Evolutionary conservation across 768 basidiomycete species (phyloP).

Genomic region (Boletus reticulatus): DNA sequence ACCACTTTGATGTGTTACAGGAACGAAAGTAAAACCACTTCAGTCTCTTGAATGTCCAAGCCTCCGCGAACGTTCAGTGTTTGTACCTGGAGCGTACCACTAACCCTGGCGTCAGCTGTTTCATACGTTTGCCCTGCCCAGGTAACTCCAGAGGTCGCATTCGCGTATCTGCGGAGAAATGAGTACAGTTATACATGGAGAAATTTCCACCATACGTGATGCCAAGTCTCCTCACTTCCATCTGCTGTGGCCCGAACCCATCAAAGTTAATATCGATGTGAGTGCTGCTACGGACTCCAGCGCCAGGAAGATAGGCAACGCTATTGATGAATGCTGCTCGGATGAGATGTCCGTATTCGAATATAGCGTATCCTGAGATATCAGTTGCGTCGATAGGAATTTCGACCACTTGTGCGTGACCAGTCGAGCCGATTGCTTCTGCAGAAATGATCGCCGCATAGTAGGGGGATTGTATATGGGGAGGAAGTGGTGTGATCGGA

Average conservation of each 20-base stretch:
- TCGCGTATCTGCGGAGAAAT: conserved; percentile 40
- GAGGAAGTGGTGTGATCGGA: conserved; percentile 46
- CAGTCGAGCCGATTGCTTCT: conserved; percentile 53
- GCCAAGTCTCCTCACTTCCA: conserved; percentile 47
- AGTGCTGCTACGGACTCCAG: conserved; percentile 35
- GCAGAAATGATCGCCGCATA: conserved; percentile 62
- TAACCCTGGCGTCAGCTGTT: conserved; percentile 42
- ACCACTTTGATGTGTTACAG: background rate
- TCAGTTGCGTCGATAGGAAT: conserved; percentile 44
- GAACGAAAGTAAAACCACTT: conserved; percentile 39
- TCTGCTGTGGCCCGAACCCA: conserved; percentile 20
- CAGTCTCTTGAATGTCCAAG: conserved; percentile 47
- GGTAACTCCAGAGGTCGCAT: conserved; percentile 47
- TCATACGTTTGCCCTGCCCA: conserved; percentile 64
- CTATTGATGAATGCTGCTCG: conserved; percentile 61
- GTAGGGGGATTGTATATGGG: conserved; percentile 66
- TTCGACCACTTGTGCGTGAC: conserved; percentile 43
- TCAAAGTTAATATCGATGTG: conserved; percentile 44
- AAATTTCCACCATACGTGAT: conserved; percentile 36
- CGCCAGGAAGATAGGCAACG: conserved; percentile 43
- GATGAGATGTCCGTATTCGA: conserved; percentile 41
- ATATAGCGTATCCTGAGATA: conserved; percentile 63
- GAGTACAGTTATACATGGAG: background rate
- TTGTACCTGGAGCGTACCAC: conserved; percentile 35
- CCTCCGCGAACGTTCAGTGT: conserved; percentile 34